These are phyloP conservation scores for Botryotinia globosa DNA, from an alignment of 2,329 filamentous ascomycete genomes.

Conservation along the genomic window DNA sequence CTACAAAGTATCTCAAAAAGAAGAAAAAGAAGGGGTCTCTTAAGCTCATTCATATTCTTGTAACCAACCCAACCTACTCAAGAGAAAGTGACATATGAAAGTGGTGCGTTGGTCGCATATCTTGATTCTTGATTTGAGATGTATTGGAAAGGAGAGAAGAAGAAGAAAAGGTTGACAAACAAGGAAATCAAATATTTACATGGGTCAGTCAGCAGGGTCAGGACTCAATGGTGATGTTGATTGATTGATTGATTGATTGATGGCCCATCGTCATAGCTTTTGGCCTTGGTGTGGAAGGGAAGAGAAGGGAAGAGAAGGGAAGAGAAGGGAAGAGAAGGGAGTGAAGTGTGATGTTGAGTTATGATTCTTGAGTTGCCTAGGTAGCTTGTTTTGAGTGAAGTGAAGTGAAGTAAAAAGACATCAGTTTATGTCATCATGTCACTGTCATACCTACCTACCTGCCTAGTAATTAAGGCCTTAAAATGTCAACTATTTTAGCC, in stretches of 20 bases:
- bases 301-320: too few species aligned
- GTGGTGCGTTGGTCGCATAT: constrained; percentile 8
- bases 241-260: neutral
- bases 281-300: neutral
- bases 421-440: neutral
- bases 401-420: neutral
- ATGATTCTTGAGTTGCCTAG: too few species aligned
- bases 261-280: constrained; percentile 1
- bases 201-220: neutral
- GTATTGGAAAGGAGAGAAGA: neutral
- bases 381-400: neutral
- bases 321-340: too few species aligned
- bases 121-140: neutral
- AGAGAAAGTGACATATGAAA: constrained; percentile 4
- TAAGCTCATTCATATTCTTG: neutral
- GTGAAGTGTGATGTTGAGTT: too few species aligned
- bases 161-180: neutral
- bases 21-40: neutral
- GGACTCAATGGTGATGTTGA: neutral
- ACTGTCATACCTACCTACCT: too few species aligned
- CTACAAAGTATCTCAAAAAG: neutral
- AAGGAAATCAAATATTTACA: neutral
- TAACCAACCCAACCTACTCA: neutral
- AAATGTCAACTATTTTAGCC: neutral
- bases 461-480: too few species aligned